Base-by-base conservation (phyloP, 2,329 filamentous ascomycete genomes). In the Purpureocillium takamizusanense region DNA sequence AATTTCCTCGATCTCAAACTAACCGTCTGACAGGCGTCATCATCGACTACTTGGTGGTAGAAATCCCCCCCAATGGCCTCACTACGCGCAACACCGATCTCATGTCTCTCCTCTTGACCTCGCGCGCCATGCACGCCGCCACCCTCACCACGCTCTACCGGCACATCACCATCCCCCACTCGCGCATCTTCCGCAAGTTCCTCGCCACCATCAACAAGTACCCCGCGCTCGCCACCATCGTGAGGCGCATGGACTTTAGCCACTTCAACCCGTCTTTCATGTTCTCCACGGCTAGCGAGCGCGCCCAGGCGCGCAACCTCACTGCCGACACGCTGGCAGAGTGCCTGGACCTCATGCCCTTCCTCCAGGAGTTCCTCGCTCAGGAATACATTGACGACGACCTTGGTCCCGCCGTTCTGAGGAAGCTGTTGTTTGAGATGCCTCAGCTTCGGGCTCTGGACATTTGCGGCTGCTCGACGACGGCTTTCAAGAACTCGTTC, bases 311-410 rank as follows among this genome's bases (percentile, higher is more conserved):
- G 41, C 78, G 77, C 53, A 88, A 89, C 61, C 60, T 92, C 51
- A 90, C 85, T 15, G 70, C 81, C 12, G 74, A 77, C 53, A 90
- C 84, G 5, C 69, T 92, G 35, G 63, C 82, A 37, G 70, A 79
- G 56, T 88, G 83, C 55, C 66, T 92, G 38, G 67, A 82, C 46
- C 65, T 88, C 43, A 80, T 83, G 5, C 82, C 84, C 2, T 78
- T 82, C 51, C 66, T 92, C 25, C 78, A 81, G 51, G 86, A 90
- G 61, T 86, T 88, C 53, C 66, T 90, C 36, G 77, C 79, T 14
- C 85, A 89, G 62, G 86, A 92, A 60, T 83, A 90, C 49, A 69
- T 92, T 37, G 84, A 89, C 54, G 78, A 81, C 36, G 86, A 92
- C 49, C 66, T 90, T 34, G 74, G 78, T 49, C 66, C 67, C n/a